phyloP scores from a whole-genome alignment of 73 alveolate genomes.

The Uronychia setigera region DNA sequence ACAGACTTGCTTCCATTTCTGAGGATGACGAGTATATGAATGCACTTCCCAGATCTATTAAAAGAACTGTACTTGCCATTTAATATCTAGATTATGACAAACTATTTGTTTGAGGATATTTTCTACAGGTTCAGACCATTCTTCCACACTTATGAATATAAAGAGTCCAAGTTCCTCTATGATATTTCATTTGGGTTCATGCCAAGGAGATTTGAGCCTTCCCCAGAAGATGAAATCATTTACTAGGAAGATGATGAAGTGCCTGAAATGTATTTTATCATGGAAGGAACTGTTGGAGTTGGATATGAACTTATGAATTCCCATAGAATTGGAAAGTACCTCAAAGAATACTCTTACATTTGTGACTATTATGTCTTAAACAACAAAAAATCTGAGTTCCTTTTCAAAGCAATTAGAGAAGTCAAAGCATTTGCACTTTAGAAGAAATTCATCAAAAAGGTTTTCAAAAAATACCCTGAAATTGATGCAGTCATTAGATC shows the following conservation, averaged over 20 bases:
- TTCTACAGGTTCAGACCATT: constrained; percentile 53
- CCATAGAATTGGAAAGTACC: constrained; percentile 31
- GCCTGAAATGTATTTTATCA: constrained; percentile 87
- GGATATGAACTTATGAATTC: constrained; percentile 46
- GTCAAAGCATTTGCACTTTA: constrained; percentile 61
- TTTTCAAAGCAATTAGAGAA: constrained; percentile 49
- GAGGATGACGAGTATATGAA: constrained; percentile 58
- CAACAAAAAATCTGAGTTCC: constrained; percentile 57
- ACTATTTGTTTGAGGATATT: constrained; percentile 64
- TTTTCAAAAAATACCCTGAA: constrained; percentile 60
- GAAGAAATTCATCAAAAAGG: constrained; percentile 36
- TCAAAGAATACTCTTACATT: constrained; percentile 22
- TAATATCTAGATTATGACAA: constrained; percentile 26
- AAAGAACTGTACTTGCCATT: constrained; percentile 27
- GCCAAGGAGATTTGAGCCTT: constrained; percentile 57
- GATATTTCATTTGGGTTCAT: constrained; percentile 67
- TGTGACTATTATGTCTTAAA: constrained; percentile 64
- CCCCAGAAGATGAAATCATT: constrained; percentile 64
- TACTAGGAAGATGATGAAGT: constrained; percentile 84
- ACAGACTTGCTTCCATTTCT: constrained; percentile 63
- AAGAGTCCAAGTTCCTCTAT: constrained; percentile 68
- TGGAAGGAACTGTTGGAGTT: constrained; percentile 82
- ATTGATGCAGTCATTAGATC: constrained; percentile 26
- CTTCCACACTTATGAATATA: constrained; percentile 51
- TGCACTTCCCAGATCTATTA: constrained; percentile 61